phyloP scores from a whole-genome alignment of 495 filamentous ascomycete genomes.

The Aspergillus cristatus region DNA sequence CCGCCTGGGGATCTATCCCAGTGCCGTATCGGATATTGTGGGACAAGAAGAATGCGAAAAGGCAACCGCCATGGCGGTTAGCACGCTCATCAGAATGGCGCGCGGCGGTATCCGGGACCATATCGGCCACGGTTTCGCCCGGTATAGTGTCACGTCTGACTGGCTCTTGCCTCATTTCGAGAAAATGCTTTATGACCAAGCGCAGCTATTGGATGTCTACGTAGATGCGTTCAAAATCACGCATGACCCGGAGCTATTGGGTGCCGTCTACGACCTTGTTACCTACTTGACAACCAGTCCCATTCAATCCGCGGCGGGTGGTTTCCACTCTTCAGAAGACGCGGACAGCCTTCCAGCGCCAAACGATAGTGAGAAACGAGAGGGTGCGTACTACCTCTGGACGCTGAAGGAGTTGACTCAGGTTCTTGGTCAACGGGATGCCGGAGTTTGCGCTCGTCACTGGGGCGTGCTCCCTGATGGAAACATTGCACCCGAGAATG shows the following conservation, averaged over 20 bases:
- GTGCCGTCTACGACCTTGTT: slow-evolving; percentile 72
- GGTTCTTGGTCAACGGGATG: slow-evolving; percentile 62
- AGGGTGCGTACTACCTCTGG: slow-evolving; percentile 96
- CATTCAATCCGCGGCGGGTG: slow-evolving; percentile 58
- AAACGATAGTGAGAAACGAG: slow-evolving; percentile 75
- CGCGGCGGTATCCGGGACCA: slow-evolving; percentile 88
- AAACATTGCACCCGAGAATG: slow-evolving; percentile 75
- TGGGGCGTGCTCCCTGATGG: slow-evolving; percentile 83
- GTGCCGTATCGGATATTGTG: slow-evolving; percentile 71
- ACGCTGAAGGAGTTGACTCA: slow-evolving; percentile 78
- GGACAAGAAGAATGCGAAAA: slow-evolving; percentile 68
- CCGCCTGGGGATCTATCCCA: slow-evolving; percentile 61
- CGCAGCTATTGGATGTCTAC: slow-evolving; percentile 76
- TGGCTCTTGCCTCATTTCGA: slow-evolving; percentile 96
- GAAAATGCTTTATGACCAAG: slow-evolving; percentile 97
- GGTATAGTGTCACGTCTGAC: slow-evolving; percentile 83
- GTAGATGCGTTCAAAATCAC: slow-evolving; percentile 78
- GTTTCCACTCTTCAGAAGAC: slow-evolving; percentile 84
- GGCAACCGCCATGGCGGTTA: slow-evolving; percentile 72
- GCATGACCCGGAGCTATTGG: slow-evolving; percentile 60
- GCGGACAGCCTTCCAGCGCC: slow-evolving; percentile 75
- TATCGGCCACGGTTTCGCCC: slow-evolving; percentile 80
- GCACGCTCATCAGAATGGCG: slow-evolving; percentile 73
- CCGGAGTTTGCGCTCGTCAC: slow-evolving; percentile 68
- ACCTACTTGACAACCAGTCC: slow-evolving; percentile 66